Evolutionary conservation across 495 filamentous ascomycete species (phyloP), one percentile per base, ranked within the genome.

Genomic region (Apiosordaria backusii): DNA sequence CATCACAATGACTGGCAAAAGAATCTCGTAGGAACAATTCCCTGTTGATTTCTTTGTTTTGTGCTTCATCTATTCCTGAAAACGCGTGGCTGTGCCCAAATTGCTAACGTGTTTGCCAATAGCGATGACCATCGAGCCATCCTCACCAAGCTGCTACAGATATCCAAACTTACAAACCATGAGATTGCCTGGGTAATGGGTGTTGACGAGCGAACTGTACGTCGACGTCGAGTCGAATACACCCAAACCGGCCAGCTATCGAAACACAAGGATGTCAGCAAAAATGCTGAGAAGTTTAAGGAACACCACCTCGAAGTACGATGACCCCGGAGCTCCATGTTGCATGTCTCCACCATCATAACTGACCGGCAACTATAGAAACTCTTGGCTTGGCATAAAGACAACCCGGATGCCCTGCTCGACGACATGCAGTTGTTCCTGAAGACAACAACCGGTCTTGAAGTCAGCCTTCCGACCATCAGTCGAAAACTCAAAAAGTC

Each of bases 271-370:
- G 70, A 74, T 58, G 70, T 72, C 21, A 70, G 70, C 67, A 75
- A 74, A 50, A 75, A 75, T 54, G 73, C 72, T 10, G 73, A 74
- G 23, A 75, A 75, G 64, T 59, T 75, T 16, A 74, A 72, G 50
- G 63, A 68, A 4, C 53, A 71, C 9, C 63, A 70, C 66, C 57
- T 75, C 22, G 63, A 72, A 67, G 73, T 75, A 24, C 45, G 70
- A 61, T 55, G 52, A 19, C 9, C 4, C n/a, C n/a, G n/a, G n/a
- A 22, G 10, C 50, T n/a, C 53, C 9, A 54, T 45, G 24, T 22
- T 10, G 25, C 10, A 2, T 45, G 35, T 45, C 35, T 13, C 35
- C 57, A 59, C 7, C 22, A 13, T 9, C 57, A 2, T 18, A 23
- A 5, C 26, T 24, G 21, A 23, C 57, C 16, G 54, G 6, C n/a